These are phyloP conservation scores for Crassisporium funariophilum DNA, from an alignment of 768 basidiomycete species.

Conservation along the genomic window DNA sequence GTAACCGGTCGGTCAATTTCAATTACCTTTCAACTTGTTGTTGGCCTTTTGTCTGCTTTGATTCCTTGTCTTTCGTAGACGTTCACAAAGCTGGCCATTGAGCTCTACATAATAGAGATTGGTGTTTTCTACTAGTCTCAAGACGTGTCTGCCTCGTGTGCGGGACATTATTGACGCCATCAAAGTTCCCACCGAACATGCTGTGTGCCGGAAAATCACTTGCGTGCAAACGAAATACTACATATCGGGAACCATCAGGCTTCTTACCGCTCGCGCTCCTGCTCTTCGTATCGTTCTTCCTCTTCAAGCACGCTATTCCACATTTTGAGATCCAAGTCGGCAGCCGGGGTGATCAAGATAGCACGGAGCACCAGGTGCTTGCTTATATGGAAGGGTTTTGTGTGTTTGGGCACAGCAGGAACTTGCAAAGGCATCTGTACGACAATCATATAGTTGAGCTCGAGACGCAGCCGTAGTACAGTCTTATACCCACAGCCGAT, in stretches of 20 bases:
- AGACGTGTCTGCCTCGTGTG: no score
- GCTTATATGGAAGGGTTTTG: conserved; percentile 42
- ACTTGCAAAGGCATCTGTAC: conserved; percentile 40
- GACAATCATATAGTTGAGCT: conserved; percentile 7
- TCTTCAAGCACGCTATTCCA: conserved; percentile 41
- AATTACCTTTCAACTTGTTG: conserved; percentile 5
- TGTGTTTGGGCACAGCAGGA: conserved; percentile 44
- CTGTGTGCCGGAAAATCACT: no score
- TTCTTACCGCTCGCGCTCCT: background rate
- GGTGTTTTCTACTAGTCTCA: no score
- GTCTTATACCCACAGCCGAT: conserved; percentile 34
- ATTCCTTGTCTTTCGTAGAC: no score
- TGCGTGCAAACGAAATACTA: no score
- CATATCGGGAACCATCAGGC: conserved; percentile 6
- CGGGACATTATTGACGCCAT: no score
- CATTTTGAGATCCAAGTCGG: conserved; percentile 48
- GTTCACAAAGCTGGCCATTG: no score
- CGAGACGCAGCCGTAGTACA: conserved; percentile 7
- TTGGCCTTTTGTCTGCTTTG: no score
- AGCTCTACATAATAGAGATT: no score
- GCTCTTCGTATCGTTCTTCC: conserved; percentile 13
- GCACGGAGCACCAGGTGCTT: conserved; percentile 54
- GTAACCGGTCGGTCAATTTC: conserved; percentile 24
- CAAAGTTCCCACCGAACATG: no score
- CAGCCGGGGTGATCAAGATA: conserved; percentile 47